phyloP scores from a whole-genome alignment of 106 monocot genomes.

The Dioscorea alata region DNA sequence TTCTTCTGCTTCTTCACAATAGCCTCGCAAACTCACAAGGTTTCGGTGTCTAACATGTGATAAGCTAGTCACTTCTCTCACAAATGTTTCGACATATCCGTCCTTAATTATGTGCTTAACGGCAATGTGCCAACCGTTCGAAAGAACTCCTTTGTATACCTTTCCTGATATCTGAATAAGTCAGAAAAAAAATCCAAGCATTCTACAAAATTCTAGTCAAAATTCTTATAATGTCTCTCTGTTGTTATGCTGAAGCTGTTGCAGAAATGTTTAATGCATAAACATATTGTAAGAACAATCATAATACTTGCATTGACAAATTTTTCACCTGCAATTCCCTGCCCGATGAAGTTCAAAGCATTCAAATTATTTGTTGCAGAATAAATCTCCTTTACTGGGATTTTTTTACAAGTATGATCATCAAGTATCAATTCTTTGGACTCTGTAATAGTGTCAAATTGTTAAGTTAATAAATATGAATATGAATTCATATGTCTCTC shows the following conservation, averaged over 20 bases:
- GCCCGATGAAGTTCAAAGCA: conserved; percentile 34
- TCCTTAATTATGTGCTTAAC: conserved; percentile 57
- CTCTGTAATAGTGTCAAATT: neutral
- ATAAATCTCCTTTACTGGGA: conserved; percentile 40
- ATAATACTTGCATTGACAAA: neutral
- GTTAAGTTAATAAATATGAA: neutral
- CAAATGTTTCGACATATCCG: conserved; percentile 47
- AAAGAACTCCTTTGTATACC: conserved; percentile 57
- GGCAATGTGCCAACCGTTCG: conserved; percentile 46
- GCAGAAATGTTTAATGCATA: neutral
- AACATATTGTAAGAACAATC: neutral
- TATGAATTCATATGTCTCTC: too few relatives aligned
- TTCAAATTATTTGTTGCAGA: conserved; percentile 36
- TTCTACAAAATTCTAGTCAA: too few relatives aligned
- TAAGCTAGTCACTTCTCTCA: conserved; percentile 50
- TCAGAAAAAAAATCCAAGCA: neutral
- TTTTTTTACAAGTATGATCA: conserved; percentile 28
- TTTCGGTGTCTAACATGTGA: conserved; percentile 54
- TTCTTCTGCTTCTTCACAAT: conserved; percentile 36
- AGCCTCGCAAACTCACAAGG: conserved; percentile 44
- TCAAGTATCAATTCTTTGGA: conserved; percentile 18
- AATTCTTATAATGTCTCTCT: too few relatives aligned
- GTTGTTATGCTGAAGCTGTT: neutral
- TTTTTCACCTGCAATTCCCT: conserved; percentile 23
- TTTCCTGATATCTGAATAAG: conserved; percentile 30